Percentiles rank a stretch among this genome's conserved stretches.
phyloP scores from a whole-genome alignment of 164 flowering plant species.

The Chloranthus sessilifolius region DNA sequence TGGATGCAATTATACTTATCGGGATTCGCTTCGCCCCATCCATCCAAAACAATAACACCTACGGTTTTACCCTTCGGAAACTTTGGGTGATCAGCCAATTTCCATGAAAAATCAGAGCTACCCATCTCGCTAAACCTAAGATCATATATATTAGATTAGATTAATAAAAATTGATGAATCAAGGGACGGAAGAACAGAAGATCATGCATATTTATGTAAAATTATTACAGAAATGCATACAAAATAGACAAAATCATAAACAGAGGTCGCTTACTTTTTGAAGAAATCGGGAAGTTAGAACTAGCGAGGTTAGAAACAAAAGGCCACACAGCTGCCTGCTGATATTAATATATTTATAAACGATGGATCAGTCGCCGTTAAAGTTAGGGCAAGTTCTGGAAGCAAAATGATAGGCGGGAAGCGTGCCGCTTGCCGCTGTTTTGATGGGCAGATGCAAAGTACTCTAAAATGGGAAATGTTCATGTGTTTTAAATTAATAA shows the following conservation, averaged over 20 bases:
- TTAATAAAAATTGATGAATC: neutral
- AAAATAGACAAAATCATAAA: neutral
- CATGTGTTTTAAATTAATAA: too few relatives aligned
- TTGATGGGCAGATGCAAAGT: too few relatives aligned
- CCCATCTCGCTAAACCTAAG: conserved; percentile 40
- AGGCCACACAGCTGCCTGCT: too few relatives aligned
- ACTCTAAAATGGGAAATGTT: too few relatives aligned
- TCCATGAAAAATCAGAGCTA: conserved; percentile 62
- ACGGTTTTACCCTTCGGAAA: conserved; percentile 79
- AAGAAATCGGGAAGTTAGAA: neutral
- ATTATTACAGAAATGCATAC: neutral
- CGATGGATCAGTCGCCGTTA: neutral
- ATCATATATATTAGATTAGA: neutral
- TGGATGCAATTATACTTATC: conserved; percentile 83
- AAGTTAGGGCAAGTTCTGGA: conserved; percentile 2
- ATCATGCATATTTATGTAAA: neutral
- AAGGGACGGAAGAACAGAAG: neutral
- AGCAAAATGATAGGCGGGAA: neutral
- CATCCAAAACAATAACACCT: conserved; percentile 79
- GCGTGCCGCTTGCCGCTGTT: conserved; percentile 11
- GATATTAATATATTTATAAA: neutral
- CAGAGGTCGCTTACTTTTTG: neutral
- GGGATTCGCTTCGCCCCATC: conserved; percentile 94
- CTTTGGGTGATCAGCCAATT: conserved; percentile 81
- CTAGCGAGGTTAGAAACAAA: too few relatives aligned